Percentiles rank a stretch among this genome's conserved stretches.
These are phyloP conservation scores for Nymphaea colorata DNA, from an alignment of 164 flowering plant species.

Conservation along the genomic window DNA sequence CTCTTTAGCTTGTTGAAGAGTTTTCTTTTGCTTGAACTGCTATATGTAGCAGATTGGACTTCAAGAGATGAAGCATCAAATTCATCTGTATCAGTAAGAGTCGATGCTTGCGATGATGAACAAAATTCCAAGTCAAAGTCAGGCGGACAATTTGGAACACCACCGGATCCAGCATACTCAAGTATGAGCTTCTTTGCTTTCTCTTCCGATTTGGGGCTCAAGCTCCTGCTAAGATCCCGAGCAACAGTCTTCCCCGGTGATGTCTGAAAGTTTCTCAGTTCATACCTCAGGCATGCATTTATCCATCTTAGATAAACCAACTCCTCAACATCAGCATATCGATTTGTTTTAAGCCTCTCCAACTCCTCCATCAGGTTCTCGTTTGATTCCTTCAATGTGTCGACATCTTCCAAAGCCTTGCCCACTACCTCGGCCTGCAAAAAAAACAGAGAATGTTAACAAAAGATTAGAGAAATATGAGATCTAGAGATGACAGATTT, in stretches of 20 bases:
- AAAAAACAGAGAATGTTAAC: background rate
- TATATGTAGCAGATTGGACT: conserved; percentile 13
- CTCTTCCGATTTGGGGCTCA: conserved; percentile 75
- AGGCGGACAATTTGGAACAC: conserved; percentile 4
- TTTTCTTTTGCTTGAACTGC: conserved; percentile 22
- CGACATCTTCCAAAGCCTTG: conserved; percentile 19
- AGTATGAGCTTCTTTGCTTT: conserved; percentile 82
- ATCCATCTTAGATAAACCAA: conserved; percentile 88
- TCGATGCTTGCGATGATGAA: conserved; percentile 40
- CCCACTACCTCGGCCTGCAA: conserved; percentile 28
- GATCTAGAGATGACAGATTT: background rate
- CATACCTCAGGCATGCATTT: conserved; percentile 85
- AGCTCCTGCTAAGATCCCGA: conserved; percentile 59
- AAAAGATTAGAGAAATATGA: background rate
- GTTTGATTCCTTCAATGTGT: conserved; percentile 37
- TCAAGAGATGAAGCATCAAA: conserved; percentile 39
- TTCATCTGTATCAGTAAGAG: conserved; percentile 44
- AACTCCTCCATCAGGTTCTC: conserved; percentile 39
- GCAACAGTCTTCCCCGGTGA: conserved; percentile 62
- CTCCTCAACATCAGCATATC: conserved; percentile 69
- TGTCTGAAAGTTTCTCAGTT: conserved; percentile 59
- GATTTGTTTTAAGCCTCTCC: conserved; percentile 54
- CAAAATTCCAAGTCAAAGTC: conserved; percentile 52
- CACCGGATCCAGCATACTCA: conserved; percentile 55
- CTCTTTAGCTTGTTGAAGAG: conserved; percentile 49